Evolutionary conservation across 1,284 basidiomycete species (phyloP).

Genomic region (Ganoderma lucidum): DNA sequence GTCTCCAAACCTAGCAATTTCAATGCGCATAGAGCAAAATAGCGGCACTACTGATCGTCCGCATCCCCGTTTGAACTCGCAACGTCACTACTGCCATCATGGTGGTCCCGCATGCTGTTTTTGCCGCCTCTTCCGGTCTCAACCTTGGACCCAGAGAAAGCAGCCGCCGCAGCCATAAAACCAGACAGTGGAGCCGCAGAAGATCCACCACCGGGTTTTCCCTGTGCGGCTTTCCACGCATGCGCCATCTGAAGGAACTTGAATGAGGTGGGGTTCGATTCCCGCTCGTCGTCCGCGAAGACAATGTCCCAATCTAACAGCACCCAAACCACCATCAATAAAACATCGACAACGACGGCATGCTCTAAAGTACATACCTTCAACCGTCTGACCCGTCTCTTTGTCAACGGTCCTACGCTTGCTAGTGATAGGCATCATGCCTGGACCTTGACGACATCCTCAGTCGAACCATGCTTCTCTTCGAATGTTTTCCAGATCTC

Average conservation of each 20-base stretch:
- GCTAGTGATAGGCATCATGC: constrained; percentile 91
- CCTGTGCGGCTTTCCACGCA: constrained; percentile 76
- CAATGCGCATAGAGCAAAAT: background rate
- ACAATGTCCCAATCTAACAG: constrained; percentile 89
- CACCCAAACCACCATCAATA: constrained; percentile 51
- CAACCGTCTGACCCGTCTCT: constrained; percentile 85
- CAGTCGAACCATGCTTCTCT: constrained; percentile 74
- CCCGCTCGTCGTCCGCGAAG: constrained; percentile 94
- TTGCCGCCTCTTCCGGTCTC: constrained; percentile 13
- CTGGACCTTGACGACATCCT: constrained; percentile 81
- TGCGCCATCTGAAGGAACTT: constrained; percentile 95
- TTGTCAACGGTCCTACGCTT: constrained; percentile 85
- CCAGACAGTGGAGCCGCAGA: constrained; percentile 34
- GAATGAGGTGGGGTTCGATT: constrained; percentile 91
- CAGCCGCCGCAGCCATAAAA: constrained; percentile 31
- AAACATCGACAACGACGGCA: background rate
- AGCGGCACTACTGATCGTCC: background rate
- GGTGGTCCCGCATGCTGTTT: constrained; percentile 9
- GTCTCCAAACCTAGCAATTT: background rate
- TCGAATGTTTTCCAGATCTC: constrained; percentile 97
- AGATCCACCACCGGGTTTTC: constrained; percentile 37
- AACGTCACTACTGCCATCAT: constrained; percentile 42
- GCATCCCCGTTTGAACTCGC: constrained; percentile 44
- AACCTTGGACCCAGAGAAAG: constrained; percentile 16
- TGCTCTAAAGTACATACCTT: constrained; percentile 63